Percentiles rank a stretch among this genome's conserved stretches.
phyloP scores from a whole-genome alignment of 225 moss, liverwort and hornwort genomes.

The Pseudisothecium myosuroides region DNA sequence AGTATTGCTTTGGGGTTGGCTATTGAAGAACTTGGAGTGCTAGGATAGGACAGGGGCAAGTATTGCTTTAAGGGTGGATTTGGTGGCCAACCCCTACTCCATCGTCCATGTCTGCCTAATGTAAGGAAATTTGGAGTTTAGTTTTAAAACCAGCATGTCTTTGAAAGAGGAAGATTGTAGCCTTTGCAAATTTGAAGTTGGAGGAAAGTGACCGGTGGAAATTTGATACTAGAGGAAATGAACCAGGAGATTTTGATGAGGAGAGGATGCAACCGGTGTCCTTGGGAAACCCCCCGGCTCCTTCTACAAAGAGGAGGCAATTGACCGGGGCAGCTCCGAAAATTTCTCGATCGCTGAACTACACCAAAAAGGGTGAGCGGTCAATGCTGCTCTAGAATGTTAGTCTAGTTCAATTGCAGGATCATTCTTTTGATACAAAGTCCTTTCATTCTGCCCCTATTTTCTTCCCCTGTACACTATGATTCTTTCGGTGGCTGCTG shows the following conservation, averaged over 20 bases:
- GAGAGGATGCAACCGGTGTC: background rate
- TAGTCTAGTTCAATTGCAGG: background rate
- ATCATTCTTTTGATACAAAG: background rate
- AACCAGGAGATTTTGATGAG: background rate
- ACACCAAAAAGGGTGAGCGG: background rate
- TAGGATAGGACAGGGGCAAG: background rate
- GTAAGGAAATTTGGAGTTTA: background rate
- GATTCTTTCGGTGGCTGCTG: slow-evolving; percentile 4
- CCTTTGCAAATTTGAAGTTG: background rate
- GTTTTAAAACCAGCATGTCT: background rate
- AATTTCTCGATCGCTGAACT: background rate
- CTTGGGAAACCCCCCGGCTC: background rate
- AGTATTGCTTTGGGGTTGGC: background rate
- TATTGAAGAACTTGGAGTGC: background rate
- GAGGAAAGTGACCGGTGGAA: background rate
- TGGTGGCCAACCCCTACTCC: rapidly evolving
- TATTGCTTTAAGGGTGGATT: background rate
- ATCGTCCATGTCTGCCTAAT: too few species aligned
- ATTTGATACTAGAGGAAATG: background rate
- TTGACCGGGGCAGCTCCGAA: background rate
- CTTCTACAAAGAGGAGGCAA: background rate
- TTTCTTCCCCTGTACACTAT: background rate
- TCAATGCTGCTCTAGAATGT: background rate
- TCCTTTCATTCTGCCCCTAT: background rate
- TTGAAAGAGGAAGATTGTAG: background rate